Percentiles rank a stretch among this genome's conserved stretches.
phyloP scores from a whole-genome alignment of 192 early-diverging fungal species.

The Backusella parvicylindrica region DNA sequence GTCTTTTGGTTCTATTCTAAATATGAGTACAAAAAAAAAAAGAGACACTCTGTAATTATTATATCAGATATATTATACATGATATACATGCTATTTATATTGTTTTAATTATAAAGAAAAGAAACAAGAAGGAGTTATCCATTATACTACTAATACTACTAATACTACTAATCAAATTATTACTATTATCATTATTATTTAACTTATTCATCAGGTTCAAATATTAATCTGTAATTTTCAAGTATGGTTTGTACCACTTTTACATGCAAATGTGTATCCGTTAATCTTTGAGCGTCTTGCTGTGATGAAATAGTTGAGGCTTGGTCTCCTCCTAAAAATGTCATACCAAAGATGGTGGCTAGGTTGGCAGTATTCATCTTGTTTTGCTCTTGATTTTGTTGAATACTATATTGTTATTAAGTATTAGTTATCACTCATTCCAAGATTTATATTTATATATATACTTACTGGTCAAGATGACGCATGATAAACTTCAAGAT shows the following conservation, averaged over 20 bases:
- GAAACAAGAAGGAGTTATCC: neutral
- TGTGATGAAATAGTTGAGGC: neutral
- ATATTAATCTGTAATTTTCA: conserved; percentile 62
- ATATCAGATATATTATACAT: neutral
- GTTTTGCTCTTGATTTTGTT: conserved; percentile 71
- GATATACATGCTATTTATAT: neutral
- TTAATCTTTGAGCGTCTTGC: conserved; percentile 37
- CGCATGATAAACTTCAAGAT: conserved; percentile 77
- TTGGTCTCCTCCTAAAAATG: conserved; percentile 55
- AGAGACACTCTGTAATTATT: neutral
- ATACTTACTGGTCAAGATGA: conserved; percentile 73
- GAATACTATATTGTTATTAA: conserved; percentile 52
- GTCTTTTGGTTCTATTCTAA: neutral
- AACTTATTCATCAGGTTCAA: conserved; percentile 54
- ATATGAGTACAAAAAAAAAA: neutral
- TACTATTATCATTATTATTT: neutral
- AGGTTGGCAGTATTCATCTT: conserved; percentile 89
- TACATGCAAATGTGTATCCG: conserved; percentile 61
- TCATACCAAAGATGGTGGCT: conserved; percentile 92
- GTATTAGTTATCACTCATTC: neutral
- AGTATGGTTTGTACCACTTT: conserved; percentile 64
- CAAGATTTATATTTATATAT: neutral
- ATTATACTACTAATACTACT: neutral
- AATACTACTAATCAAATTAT: neutral
- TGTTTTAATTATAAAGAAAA: neutral